A percentile compares a stretch with the other conserved stretches of the same genome.
These are phyloP conservation scores for Neurospora sp. DNA, from an alignment of 495 filamentous ascomycete species.

Conservation along the genomic window DNA sequence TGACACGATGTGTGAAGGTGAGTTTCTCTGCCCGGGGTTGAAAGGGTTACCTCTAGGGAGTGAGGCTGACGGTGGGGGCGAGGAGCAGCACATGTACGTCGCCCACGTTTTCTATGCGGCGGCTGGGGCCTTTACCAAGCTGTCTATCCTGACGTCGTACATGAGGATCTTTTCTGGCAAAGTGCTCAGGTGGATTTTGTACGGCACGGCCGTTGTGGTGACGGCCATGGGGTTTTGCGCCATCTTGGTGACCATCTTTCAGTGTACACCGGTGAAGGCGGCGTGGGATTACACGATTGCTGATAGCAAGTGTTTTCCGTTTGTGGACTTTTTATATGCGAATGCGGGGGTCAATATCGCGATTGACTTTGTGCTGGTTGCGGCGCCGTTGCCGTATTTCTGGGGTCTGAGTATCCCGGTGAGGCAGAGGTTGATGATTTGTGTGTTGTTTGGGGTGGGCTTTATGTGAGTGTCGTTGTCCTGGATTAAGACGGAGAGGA, in stretches of 20 bases:
- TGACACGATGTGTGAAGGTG: conserved; percentile 12
- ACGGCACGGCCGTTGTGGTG: conserved; percentile 18
- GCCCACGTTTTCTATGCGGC: conserved; percentile 18
- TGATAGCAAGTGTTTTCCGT: conserved; percentile 29
- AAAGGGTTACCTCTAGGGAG: neutral
- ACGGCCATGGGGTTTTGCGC: conserved; percentile 28
- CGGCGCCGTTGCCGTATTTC: conserved; percentile 32
- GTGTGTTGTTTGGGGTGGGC: conserved; percentile 16
- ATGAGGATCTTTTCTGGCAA: conserved; percentile 18
- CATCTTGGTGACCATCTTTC: conserved; percentile 29
- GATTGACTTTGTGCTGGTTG: conserved; percentile 36
- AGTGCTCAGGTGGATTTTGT: conserved; percentile 8
- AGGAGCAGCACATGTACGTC: conserved; percentile 15
- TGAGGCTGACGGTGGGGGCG: neutral
- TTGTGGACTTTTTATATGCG: conserved; percentile 34
- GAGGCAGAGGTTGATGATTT: conserved; percentile 15
- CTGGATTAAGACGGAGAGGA: no score
- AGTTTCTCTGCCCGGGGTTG: neutral
- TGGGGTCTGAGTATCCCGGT: conserved; percentile 26
- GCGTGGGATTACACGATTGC: conserved; percentile 30
- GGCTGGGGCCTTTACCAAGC: conserved; percentile 17
- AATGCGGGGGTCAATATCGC: conserved; percentile 34
- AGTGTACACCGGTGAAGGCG: conserved; percentile 34
- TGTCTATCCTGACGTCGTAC: conserved; percentile 23
- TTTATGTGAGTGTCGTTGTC: conserved; percentile 13